These are phyloP conservation scores for Penicillium carneum DNA, from an alignment of 2,329 filamentous ascomycete species.

Conservation along the genomic window DNA sequence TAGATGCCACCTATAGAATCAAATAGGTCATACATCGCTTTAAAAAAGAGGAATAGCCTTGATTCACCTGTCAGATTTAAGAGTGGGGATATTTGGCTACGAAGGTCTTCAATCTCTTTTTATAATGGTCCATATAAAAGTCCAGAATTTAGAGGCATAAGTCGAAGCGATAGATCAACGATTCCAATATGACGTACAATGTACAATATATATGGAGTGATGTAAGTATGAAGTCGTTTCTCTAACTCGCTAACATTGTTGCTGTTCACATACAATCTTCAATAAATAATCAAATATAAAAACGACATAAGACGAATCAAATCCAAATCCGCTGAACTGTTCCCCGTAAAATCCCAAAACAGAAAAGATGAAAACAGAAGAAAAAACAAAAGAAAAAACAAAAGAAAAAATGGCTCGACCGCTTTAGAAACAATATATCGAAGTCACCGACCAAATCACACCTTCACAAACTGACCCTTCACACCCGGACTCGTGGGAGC, in stretches of 20 bases:
- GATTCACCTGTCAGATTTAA: no score
- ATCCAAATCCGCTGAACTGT: constrained; percentile 13
- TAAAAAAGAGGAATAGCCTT: not conserved
- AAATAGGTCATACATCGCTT: not conserved
- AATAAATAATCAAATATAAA: constrained; percentile 10
- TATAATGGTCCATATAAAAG: not conserved
- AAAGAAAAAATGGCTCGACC: constrained; percentile 1
- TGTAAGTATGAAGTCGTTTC: not conserved
- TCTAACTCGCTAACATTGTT: not conserved
- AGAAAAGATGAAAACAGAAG: not conserved
- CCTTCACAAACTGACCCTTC: constrained; percentile 23
- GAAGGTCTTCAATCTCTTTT: not conserved
- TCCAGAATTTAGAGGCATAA: not conserved
- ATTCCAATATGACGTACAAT: no score
- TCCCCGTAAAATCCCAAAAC: not conserved
- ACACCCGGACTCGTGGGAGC: constrained; percentile 31
- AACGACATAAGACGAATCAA: not conserved
- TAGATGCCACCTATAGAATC: not conserved
- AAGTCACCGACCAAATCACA: constrained; percentile 6
- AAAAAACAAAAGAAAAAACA: not conserved
- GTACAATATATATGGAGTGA: not conserved
- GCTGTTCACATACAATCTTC: constrained; percentile 12
- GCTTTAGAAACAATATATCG: constrained; percentile 5
- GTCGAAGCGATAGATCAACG: no score
- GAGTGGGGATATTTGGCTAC: not conserved